Evolutionary conservation across 108 stramenopile species (phyloP).

Genomic region (Skeletonema grethae): DNA sequence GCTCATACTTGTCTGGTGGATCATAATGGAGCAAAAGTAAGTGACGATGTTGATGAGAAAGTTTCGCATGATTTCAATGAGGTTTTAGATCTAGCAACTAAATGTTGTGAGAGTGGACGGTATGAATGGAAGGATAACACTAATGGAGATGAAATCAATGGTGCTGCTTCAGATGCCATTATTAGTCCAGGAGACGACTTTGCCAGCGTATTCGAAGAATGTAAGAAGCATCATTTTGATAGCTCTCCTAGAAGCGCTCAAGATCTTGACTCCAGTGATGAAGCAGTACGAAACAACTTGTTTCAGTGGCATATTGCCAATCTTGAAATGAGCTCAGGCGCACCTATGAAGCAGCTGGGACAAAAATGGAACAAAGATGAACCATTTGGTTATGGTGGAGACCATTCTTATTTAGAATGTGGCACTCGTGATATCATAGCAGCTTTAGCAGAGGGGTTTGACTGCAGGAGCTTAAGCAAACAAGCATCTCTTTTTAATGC

Average conservation of each 20-base stretch:
- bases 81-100: slow-evolving; percentile 60
- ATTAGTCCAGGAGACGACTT: slow-evolving; percentile 34
- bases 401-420: slow-evolving; percentile 82
- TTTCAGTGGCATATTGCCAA: slow-evolving; percentile 90
- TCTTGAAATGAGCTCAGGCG: slow-evolving; percentile 89
- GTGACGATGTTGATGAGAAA: slow-evolving; percentile 62
- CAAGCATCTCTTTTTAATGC: neutral
- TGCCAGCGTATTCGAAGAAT: slow-evolving; percentile 40
- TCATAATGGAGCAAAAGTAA: slow-evolving; percentile 68
- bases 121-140: slow-evolving; percentile 10
- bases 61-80: slow-evolving; percentile 70
- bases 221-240: slow-evolving; percentile 24
- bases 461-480: slow-evolving; percentile 54
- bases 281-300: slow-evolving; percentile 43
- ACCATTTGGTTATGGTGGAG: slow-evolving; percentile 90
- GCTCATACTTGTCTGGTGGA: slow-evolving; percentile 50
- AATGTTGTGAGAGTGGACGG: slow-evolving; percentile 42
- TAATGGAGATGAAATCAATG: slow-evolving; percentile 7
- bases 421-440: slow-evolving; percentile 79
- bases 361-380: slow-evolving; percentile 94
- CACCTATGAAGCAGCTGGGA: slow-evolving; percentile 71
- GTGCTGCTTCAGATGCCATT: neutral
- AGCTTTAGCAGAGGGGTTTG: slow-evolving; percentile 75
- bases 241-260: neutral
- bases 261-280: slow-evolving; percentile 9